Evolutionary conservation across 2,329 filamentous ascomycete species (phyloP), one percentile per base, ranked within the genome.

Genomic region (Aspergillus sp.): DNA sequence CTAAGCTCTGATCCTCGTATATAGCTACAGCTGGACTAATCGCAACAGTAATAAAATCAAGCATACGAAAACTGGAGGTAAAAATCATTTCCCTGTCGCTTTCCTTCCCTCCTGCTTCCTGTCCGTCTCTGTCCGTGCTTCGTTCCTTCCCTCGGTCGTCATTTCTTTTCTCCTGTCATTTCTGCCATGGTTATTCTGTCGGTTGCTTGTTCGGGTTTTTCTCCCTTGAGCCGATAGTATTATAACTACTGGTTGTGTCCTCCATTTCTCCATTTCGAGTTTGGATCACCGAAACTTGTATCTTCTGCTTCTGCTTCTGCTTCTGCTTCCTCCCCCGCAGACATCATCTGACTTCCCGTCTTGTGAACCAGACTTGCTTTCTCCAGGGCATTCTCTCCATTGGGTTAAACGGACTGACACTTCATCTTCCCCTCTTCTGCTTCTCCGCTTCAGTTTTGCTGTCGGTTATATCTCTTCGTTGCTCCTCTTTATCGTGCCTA

Each of bases 381-480:
- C 8, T 7, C 35, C 8, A n/a, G 26, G 9, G 11, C 30, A 12
- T 27, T 31, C 27, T 37, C 36, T 28, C 26, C 12, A 27, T 19
- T 37, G 19, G 19, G 19, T 19, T 19, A 19, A 19, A 19, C 19
- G 19, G 19, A 19, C 19, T 19, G 19, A 19, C 19, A 19, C 19
- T 27, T 37, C 36, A 36, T 37, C 36, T 32, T 32, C 33, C 30
- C 30, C 35, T 37, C 37, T 36, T 29, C 27, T 40, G n/a, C 7
- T 30, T 37, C 29, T 44, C 29, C 28, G 19, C 28, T 13, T 38
- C 26, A 33, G 11, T 37, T 29, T n/a, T 37, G 27, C 12, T 13
- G 39, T 42, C 29, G 13, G 26, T 43, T 36, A 30, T 43, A 29
- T 33, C 13, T 31, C 39, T 13, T 31, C 40, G 11, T 19, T 33